Conservation (phyloP, 2,329 filamentous ascomycete genomes). For the Aureobasidium uvarum region DNA sequence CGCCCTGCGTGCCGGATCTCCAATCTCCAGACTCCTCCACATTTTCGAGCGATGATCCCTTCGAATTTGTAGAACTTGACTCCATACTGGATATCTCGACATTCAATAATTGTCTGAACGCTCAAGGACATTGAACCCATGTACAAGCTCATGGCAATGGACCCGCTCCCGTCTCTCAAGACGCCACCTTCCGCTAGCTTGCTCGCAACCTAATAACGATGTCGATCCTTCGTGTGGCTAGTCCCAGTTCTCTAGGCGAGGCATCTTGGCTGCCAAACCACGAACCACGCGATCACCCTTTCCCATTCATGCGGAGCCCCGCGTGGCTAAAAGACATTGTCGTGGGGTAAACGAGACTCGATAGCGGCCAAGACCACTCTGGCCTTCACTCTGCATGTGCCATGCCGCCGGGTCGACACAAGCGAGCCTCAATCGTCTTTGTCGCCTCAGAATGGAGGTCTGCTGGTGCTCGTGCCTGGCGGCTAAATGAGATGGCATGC, state of each 20-base stretch:
- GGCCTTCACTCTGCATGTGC: constrained; percentile 10
- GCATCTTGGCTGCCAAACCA: constrained; percentile 11
- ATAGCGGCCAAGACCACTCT: constrained; percentile 23
- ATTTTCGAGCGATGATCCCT: constrained; percentile 13
- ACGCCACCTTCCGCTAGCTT: constrained; percentile 14
- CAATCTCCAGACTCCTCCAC: constrained; percentile 18
- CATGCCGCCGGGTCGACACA: constrained; percentile 15
- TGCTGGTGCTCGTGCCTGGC: constrained; percentile 14
- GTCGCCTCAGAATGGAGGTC: not conserved
- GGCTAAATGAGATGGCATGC: constrained; percentile 22
- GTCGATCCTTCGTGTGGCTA: constrained; percentile 14
- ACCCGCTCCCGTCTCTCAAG: not conserved
- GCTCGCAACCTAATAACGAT: constrained; percentile 17
- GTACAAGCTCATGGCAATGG: not conserved
- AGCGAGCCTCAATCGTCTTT: constrained; percentile 8
- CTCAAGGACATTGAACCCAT: not conserved
- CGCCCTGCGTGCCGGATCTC: constrained; percentile 9
- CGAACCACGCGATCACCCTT: constrained; percentile 23
- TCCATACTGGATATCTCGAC: not conserved
- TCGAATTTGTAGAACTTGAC: not conserved
- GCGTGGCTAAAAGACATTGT: constrained; percentile 17
- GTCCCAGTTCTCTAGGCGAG: constrained; percentile 11
- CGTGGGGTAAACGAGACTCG: constrained; percentile 23
- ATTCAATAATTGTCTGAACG: not conserved
- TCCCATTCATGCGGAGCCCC: constrained; percentile 25